Evolutionary conservation across 352 stramenopile genomes (phyloP).

Genomic region (Pilasporangium apinafurcum): DNA sequence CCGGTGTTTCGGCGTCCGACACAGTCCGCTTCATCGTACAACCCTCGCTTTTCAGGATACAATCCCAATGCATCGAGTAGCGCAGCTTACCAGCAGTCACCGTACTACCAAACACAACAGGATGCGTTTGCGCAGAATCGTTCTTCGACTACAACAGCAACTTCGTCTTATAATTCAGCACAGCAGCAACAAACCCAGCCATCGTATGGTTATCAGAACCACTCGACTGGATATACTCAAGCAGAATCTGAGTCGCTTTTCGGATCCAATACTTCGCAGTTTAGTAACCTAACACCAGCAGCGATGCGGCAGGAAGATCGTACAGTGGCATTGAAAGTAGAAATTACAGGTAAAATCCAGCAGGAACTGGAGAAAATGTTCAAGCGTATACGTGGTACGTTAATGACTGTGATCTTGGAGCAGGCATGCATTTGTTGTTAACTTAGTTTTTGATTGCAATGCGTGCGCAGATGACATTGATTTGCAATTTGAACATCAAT

Average conservation of each 20-base stretch:
- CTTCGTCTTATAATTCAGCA: slow-evolving; percentile 1
- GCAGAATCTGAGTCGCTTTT: slow-evolving; percentile 36
- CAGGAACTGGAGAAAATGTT: slow-evolving; percentile 71
- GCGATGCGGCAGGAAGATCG: slow-evolving; percentile 29
- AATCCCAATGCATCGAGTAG: slow-evolving; percentile 16
- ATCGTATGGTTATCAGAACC: slow-evolving; percentile 5
- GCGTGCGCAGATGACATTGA: slow-evolving; percentile 67
- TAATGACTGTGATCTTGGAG: background rate
- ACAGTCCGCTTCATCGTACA: slow-evolving; percentile 28
- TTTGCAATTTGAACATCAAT: slow-evolving; percentile 81
- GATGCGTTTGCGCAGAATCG: slow-evolving; percentile 10
- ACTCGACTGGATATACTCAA: background rate
- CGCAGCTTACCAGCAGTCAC: slow-evolving; percentile 10
- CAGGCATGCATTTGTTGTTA: background rate
- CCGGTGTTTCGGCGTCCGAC: slow-evolving; percentile 74
- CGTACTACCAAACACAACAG: slow-evolving; percentile 41
- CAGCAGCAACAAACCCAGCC: slow-evolving; percentile 15
- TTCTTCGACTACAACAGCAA: background rate
- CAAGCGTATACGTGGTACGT: slow-evolving; percentile 66
- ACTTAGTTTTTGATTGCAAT: background rate
- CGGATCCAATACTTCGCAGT: slow-evolving; percentile 13
- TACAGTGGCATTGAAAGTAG: slow-evolving; percentile 41
- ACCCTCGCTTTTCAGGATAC: slow-evolving; percentile 19
- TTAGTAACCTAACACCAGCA: background rate
- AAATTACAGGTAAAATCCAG: slow-evolving; percentile 78